Percentiles rank a stretch among this genome's conserved stretches.
These are phyloP conservation scores for Pterocarpus macrocarpus DNA, from an alignment of 306 rosid genomes.

Conservation along the genomic window DNA sequence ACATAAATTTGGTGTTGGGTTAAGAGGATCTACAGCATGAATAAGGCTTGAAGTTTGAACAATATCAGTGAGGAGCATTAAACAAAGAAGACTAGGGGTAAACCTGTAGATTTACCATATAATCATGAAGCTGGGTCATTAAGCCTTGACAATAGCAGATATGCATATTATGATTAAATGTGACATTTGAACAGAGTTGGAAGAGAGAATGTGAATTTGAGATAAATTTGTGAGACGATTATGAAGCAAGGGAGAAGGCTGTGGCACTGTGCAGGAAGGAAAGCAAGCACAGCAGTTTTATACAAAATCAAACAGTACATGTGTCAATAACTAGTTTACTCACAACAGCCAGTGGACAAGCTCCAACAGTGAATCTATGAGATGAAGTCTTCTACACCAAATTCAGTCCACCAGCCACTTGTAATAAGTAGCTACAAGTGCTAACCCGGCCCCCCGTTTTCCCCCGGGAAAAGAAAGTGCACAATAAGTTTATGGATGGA, in stretches of 20 bases:
- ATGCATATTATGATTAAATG: constrained; percentile 11
- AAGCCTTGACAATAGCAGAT: neutral
- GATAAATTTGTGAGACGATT: neutral
- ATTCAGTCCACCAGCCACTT: neutral
- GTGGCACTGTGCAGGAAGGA: constrained; percentile 4
- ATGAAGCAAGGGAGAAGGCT: neutral
- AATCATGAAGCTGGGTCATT: constrained; percentile 17
- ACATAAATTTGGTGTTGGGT: constrained; percentile 3
- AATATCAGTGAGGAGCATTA: constrained; percentile 5
- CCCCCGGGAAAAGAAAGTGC: no score
- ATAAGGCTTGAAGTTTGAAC: constrained; percentile 17
- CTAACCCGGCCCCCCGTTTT: neutral
- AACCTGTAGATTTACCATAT: constrained; percentile 16
- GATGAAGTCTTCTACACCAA: neutral
- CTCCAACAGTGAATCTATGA: neutral
- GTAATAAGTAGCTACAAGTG: neutral
- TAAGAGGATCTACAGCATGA: constrained; percentile 12
- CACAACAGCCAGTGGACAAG: neutral
- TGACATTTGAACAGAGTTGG: constrained; percentile 6
- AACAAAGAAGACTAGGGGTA: neutral
- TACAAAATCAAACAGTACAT: constrained; percentile 12
- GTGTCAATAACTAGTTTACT: constrained; percentile 21
- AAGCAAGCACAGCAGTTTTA: constrained; percentile 11
- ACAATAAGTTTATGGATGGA: neutral
- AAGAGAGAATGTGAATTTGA: constrained; percentile 9